Base-by-base conservation (phyloP, 352 stramenopile genomes). In the Globisporangium ultimum region DNA sequence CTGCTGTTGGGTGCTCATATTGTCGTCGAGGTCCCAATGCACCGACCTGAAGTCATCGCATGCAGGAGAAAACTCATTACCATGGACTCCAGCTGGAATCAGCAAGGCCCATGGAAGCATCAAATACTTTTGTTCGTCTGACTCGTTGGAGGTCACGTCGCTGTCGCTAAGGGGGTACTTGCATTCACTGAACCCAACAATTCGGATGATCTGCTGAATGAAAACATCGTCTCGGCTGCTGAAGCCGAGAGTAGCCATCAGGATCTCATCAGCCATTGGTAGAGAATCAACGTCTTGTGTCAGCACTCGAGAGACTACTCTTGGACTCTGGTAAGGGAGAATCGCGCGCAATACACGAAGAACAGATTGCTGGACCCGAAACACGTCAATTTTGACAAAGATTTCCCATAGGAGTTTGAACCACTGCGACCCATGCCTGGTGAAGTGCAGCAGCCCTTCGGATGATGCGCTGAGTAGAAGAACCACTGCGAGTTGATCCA, bases 361-460 rank as follows among this genome's bases (percentile, higher is more conserved):
- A 2, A 69, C 60, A 8, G 78, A 81, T 56, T 94, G 85, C 55
- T 92, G 81, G n/a, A 93, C 59, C 2, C 75, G 61, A 17, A 64
- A 56, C 2, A 73, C 86, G n/a, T 54, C 71, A 13, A 66, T 70
- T n/a, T 63, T 62, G 28, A 91, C 21, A 40, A 91, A 72, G 0
- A 70, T 67, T 8, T 49, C 47, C 65, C 78, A 84, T 21, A 89
- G 56, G n/a, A 94, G 22, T 2, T 48, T 48, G 18, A 95, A 63
- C 85, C 84, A 93, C 13, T 62, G 50, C 2, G 52, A 48, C 28
- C 71, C 76, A 5, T 83, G 66, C 2, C 38, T 45, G 2, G 42
- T 32, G n/a, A 86, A 80, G 34, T 84, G 66, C 20, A 72, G 42
- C 10, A 68, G 17, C 38, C 78, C 71, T 66, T 89, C 76, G 3